phyloP scores from a whole-genome alignment of 2,329 filamentous ascomycete species.

The Colletotrichum trifolii region DNA sequence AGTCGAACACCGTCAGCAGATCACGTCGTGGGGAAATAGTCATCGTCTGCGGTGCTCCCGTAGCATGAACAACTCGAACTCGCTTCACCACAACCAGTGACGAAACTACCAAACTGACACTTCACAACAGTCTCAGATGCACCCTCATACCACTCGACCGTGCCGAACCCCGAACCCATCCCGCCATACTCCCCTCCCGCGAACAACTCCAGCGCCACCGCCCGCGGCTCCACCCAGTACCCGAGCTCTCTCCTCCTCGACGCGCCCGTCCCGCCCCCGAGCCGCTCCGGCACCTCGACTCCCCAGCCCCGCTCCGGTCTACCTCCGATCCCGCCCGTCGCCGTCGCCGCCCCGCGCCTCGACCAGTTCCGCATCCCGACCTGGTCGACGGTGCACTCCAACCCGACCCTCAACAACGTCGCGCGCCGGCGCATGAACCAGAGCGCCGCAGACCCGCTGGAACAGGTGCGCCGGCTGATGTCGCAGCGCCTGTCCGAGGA shows the following conservation, averaged over 20 bases:
- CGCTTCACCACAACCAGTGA: not conserved
- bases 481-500: slow-evolving; percentile 52
- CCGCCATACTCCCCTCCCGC: slow-evolving; percentile 62
- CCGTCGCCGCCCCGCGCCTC: slow-evolving; percentile 49
- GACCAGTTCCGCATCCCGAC: slow-evolving; percentile 67
- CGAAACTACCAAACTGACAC: not conserved
- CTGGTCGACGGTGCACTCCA: slow-evolving; percentile 67
- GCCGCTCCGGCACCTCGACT: slow-evolving; percentile 41
- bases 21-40: slow-evolving; percentile 5
- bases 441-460: slow-evolving; percentile 42
- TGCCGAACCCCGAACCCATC: slow-evolving; percentile 57
- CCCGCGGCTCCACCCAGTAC: slow-evolving; percentile 36
- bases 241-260: slow-evolving; percentile 32
- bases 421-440: slow-evolving; percentile 68
- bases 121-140: slow-evolving; percentile 66
- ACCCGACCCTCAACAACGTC: slow-evolving; percentile 71
- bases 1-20: slow-evolving; percentile 43
- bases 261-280: slow-evolving; percentile 37
- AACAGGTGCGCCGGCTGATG: slow-evolving; percentile 45
- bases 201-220: slow-evolving; percentile 35
- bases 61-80: slow-evolving; percentile 5
- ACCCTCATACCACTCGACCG: slow-evolving; percentile 71
- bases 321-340: slow-evolving; percentile 59
- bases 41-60: not conserved
- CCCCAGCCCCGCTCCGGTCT: slow-evolving; percentile 54